A percentile compares a stretch with the other conserved stretches of the same genome.
phyloP scores from a whole-genome alignment of 305 asterid species.

The Solanum hybrid region DNA sequence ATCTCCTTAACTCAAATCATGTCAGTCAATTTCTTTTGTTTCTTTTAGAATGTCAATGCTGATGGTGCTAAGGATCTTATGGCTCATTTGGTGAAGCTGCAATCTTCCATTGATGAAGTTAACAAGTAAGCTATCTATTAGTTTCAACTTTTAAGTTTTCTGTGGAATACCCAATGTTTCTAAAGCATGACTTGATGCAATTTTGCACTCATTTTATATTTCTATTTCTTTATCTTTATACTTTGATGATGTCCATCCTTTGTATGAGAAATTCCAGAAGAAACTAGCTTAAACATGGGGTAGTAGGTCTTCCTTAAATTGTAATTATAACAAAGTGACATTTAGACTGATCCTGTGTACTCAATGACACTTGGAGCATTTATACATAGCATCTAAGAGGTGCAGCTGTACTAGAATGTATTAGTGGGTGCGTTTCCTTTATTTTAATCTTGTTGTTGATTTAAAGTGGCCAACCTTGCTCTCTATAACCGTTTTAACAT shows the following conservation, averaged over 20 bases:
- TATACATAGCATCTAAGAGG: background rate
- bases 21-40: background rate
- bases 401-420: background rate
- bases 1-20: background rate
- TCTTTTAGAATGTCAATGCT: constrained; percentile 77
- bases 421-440: background rate
- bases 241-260: background rate
- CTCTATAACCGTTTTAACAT: background rate
- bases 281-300: background rate
- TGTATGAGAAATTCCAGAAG: background rate
- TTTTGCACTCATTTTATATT: background rate
- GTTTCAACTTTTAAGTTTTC: background rate
- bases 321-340: background rate
- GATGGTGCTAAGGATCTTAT: constrained; percentile 85
- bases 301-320: background rate
- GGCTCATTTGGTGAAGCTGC: constrained; percentile 86
- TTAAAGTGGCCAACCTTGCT: background rate
- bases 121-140: constrained; percentile 44
- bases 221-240: background rate
- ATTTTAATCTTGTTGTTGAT: background rate
- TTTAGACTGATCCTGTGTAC: background rate
- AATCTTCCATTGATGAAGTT: constrained; percentile 73
- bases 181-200: background rate
- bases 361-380: background rate
- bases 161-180: constrained; percentile 2